These are phyloP conservation scores for Pleurotus djamor DNA, from an alignment of 768 basidiomycete species.

Conservation along the genomic window DNA sequence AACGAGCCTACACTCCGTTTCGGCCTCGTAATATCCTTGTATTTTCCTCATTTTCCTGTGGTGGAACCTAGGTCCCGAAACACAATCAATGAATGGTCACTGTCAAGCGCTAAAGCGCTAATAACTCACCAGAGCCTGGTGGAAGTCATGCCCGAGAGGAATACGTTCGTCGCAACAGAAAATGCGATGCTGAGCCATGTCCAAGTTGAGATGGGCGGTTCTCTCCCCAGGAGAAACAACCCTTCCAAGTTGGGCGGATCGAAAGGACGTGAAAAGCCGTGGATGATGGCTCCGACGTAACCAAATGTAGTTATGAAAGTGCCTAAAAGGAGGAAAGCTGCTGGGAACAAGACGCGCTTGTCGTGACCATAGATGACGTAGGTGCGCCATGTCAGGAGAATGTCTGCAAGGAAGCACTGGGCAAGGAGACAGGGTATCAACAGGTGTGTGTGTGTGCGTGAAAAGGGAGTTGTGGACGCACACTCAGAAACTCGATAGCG, in stretches of 20 bases:
- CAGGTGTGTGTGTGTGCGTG: too few species aligned
- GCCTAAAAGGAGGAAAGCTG: neutral
- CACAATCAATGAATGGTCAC: too few species aligned
- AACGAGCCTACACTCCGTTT: too few species aligned
- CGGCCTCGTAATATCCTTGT: too few species aligned
- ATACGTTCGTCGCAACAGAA: neutral
- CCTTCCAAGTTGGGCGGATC: neutral
- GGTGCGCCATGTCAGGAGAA: conserved; percentile 4
- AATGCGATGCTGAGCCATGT: neutral
- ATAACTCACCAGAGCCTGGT: neutral
- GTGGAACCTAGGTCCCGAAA: too few species aligned
- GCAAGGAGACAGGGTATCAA: too few species aligned
- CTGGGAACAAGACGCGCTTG: neutral
- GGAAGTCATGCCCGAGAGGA: neutral
- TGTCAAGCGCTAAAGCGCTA: too few species aligned
- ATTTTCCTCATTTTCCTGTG: too few species aligned
- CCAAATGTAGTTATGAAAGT: conserved; percentile 1
- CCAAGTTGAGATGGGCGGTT: neutral
- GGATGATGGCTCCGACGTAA: neutral
- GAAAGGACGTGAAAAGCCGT: neutral
- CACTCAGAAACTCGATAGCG: neutral
- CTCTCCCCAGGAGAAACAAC: neutral
- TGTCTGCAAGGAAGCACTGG: neutral
- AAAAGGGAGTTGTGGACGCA: neutral
- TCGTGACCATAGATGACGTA: conserved; percentile 1